phyloP scores from a whole-genome alignment of 2,329 filamentous ascomycete genomes.

The Mollisia scopiformis region DNA sequence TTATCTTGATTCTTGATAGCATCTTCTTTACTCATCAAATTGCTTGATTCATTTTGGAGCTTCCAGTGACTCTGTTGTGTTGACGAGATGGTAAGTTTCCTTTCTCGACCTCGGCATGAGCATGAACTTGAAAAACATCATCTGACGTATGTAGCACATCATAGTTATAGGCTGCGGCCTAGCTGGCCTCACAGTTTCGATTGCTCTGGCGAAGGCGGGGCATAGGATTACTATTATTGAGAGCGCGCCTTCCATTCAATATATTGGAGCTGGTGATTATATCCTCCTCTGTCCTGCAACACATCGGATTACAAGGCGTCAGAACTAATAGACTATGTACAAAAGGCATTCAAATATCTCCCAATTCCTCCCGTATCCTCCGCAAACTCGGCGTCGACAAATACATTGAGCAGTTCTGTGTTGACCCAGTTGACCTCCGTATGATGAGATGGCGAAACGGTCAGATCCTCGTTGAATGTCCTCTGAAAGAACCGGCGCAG shows the following conservation, averaged over 20 bases:
- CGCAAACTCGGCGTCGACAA: conserved; percentile 17
- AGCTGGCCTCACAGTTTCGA: conserved; percentile 22
- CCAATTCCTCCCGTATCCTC: conserved; percentile 22
- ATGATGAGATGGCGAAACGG: conserved; percentile 27
- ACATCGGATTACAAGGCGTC: neutral
- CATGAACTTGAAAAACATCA: neutral
- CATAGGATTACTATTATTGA: conserved; percentile 22
- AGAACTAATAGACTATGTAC: neutral
- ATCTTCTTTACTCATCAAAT: too few species aligned
- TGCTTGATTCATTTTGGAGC: too few species aligned
- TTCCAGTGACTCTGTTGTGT: too few species aligned
- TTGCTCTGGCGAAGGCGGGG: conserved; percentile 19
- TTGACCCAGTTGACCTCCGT: conserved; percentile 19
- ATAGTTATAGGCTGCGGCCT: conserved; percentile 25
- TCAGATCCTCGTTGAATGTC: conserved; percentile 20
- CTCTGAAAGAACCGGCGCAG: conserved; percentile 21
- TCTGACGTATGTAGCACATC: conserved; percentile 16
- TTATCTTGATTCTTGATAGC: neutral
- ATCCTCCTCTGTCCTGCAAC: neutral
- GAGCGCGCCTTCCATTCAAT: conserved; percentile 18
- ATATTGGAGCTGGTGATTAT: conserved; percentile 25
- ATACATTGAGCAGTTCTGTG: conserved; percentile 23
- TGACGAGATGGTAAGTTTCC: neutral
- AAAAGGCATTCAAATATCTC: conserved; percentile 23
- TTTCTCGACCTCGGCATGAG: neutral